A percentile compares a stretch with the other conserved stretches of the same genome.
Evolutionary conservation across 805 yeast species (phyloP).

Genomic region (Naumovozyma baii): DNA sequence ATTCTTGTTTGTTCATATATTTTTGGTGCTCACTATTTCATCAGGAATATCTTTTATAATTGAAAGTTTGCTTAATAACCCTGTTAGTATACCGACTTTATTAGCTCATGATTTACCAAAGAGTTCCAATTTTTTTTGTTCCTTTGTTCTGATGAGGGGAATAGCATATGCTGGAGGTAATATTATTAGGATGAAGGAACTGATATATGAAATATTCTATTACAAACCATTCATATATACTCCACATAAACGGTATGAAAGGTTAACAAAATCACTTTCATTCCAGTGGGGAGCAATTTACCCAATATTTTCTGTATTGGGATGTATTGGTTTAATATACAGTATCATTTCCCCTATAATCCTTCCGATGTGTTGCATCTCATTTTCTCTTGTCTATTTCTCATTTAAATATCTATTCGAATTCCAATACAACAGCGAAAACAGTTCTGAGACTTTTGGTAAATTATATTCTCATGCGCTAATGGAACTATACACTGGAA

Average conservation of each 20-base stretch:
- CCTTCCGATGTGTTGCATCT: constrained; percentile 46
- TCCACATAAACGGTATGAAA: constrained; percentile 46
- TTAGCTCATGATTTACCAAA: constrained; percentile 75
- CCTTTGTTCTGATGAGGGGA: constrained; percentile 66
- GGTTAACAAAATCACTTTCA: constrained; percentile 37
- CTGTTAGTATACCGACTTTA: constrained; percentile 60
- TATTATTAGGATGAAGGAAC: constrained; percentile 48
- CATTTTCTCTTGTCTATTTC: constrained; percentile 47
- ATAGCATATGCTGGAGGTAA: constrained; percentile 66
- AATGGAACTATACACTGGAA: constrained; percentile 67
- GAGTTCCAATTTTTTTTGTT: constrained; percentile 77
- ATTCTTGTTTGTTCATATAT: constrained; percentile 73
- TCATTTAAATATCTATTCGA: constrained; percentile 65
- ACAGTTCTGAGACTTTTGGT: constrained; percentile 59
- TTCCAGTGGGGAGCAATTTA: constrained; percentile 71
- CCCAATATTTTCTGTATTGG: constrained; percentile 68
- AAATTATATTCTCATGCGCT: constrained; percentile 64
- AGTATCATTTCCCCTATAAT: constrained; percentile 74
- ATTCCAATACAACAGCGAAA: constrained; percentile 43
- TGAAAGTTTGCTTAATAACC: constrained; percentile 54
- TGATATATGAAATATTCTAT: constrained; percentile 33
- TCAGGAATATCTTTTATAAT: constrained; percentile 62
- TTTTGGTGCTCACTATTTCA: constrained; percentile 75
- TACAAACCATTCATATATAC: constrained; percentile 40
- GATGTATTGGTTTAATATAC: constrained; percentile 69